phyloP scores from a whole-genome alignment of 345 rosid species.

The Aquilaria sinensis region DNA sequence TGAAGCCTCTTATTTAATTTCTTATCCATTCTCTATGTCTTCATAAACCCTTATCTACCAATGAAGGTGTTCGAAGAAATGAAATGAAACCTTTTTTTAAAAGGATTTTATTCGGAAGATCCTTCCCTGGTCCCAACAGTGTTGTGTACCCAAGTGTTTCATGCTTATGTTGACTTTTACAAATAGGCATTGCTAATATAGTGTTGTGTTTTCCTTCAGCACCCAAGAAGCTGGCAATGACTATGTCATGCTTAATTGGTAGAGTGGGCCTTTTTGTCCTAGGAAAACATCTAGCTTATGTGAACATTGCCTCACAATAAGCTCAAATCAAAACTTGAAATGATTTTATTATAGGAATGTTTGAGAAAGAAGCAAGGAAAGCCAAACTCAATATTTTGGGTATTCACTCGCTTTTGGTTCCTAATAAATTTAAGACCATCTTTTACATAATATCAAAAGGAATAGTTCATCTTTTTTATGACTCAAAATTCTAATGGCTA shows the following conservation, averaged over 20 bases:
- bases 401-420: no score
- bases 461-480: no score
- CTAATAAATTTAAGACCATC: no score
- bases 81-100: neutral
- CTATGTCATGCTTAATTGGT: slow-evolving; percentile 42
- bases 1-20: neutral
- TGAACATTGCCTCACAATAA: slow-evolving; percentile 59
- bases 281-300: slow-evolving; percentile 44
- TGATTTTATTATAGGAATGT: slow-evolving; percentile 52
- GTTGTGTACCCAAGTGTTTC: no score
- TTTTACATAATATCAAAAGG: no score
- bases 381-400: slow-evolving; percentile 3
- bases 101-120: no score
- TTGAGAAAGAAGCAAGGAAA: slow-evolving; percentile 53
- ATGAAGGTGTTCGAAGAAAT: neutral
- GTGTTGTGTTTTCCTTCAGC: slow-evolving; percentile 55
- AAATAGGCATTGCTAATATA: slow-evolving; percentile 20
- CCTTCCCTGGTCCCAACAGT: no score
- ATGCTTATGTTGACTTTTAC: no score
- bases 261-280: slow-evolving; percentile 47
- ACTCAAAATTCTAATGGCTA: no score
- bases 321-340: slow-evolving; percentile 78
- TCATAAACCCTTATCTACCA: no score
- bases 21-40: neutral
- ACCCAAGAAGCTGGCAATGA: slow-evolving; percentile 55